Conservation (phyloP, 176 grass and related monocot species). For the Olyra latifolia region DNA sequence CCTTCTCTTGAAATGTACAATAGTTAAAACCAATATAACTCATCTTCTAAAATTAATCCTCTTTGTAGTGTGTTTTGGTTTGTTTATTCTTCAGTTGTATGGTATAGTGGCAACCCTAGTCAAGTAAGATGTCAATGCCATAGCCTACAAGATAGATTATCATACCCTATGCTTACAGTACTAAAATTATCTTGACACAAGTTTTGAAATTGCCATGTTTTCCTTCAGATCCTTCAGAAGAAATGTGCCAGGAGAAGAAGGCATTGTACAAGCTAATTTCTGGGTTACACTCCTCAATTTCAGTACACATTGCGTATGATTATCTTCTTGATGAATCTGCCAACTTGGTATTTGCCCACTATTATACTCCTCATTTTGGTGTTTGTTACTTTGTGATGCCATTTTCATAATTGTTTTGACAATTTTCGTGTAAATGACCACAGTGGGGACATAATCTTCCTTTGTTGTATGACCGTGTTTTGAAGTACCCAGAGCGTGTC, state of each 20-base stretch:
- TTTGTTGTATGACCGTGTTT: slow-evolving; percentile 80
- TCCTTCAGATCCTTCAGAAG: slow-evolving; percentile 83
- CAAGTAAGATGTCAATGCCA: slow-evolving; percentile 8
- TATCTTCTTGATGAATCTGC: slow-evolving; percentile 68
- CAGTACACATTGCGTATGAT: slow-evolving; percentile 95
- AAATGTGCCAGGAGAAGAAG: slow-evolving; percentile 89
- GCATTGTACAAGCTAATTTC: slow-evolving; percentile 93
- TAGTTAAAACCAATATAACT: background rate
- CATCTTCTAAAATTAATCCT: background rate
- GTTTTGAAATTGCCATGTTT: slow-evolving; percentile 8
- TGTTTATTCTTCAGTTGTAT: background rate
- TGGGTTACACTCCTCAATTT: slow-evolving; percentile 94
- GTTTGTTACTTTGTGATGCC: slow-evolving; percentile 8
- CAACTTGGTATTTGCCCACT: slow-evolving; percentile 51
- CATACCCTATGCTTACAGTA: background rate
- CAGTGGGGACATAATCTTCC: slow-evolving; percentile 90
- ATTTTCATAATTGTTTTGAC: slow-evolving; percentile 21
- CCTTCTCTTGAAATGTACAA: background rate
- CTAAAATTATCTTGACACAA: slow-evolving; percentile 4
- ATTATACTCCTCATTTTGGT: background rate
- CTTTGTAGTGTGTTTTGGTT: background rate
- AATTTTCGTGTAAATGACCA: slow-evolving; percentile 29
- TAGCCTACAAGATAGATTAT: background rate
- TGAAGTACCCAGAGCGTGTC: slow-evolving; percentile 83
- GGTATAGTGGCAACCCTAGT: background rate